Conservation (phyloP, 2,329 filamentous ascomycete species). For the Neonectria hederae region DNA sequence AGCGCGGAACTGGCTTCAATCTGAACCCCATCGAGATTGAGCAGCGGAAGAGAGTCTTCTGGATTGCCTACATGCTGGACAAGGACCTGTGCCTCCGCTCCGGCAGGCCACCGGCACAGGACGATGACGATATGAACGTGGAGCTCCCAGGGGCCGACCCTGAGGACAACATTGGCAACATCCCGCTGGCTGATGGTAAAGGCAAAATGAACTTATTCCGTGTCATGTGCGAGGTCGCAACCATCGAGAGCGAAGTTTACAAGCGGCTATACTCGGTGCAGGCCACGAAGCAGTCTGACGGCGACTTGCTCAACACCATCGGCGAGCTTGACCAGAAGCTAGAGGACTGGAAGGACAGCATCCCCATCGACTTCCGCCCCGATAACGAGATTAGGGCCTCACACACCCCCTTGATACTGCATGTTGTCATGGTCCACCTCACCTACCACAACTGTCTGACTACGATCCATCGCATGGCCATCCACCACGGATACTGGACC, state of each 20-base stretch:
- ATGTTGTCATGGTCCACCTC: slow-evolving; percentile 94
- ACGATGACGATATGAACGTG: slow-evolving; percentile 87
- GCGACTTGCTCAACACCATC: slow-evolving; percentile 93
- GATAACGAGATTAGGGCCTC: slow-evolving; percentile 95
- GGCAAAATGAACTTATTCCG: slow-evolving; percentile 96
- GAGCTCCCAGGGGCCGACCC: slow-evolving; percentile 93
- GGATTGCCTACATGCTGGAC: slow-evolving; percentile 73
- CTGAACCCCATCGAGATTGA: slow-evolving; percentile 94
- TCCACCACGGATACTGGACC: slow-evolving; percentile 98
- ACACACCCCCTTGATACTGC: slow-evolving; percentile 91
- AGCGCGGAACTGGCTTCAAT: slow-evolving; percentile 90
- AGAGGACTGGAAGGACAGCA: slow-evolving; percentile 96
- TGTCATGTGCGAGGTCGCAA: slow-evolving; percentile 88
- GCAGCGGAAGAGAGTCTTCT: slow-evolving; percentile 76
- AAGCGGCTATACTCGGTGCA: slow-evolving; percentile 92
- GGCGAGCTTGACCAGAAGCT: slow-evolving; percentile 90
- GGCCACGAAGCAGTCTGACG: slow-evolving; percentile 89
- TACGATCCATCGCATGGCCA: slow-evolving; percentile 97
- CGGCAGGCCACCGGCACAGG: slow-evolving; percentile 68
- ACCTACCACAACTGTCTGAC: slow-evolving; percentile 98
- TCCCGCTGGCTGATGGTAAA: slow-evolving; percentile 87
- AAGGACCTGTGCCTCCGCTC: slow-evolving; percentile 70
- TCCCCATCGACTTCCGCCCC: slow-evolving; percentile 95
- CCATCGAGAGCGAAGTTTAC: slow-evolving; percentile 94
- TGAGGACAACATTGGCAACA: slow-evolving; percentile 91